Evolutionary conservation across 306 rosid species (phyloP), one percentile per base, ranked within the genome.

Genomic region (Canavalia gladiata): DNA sequence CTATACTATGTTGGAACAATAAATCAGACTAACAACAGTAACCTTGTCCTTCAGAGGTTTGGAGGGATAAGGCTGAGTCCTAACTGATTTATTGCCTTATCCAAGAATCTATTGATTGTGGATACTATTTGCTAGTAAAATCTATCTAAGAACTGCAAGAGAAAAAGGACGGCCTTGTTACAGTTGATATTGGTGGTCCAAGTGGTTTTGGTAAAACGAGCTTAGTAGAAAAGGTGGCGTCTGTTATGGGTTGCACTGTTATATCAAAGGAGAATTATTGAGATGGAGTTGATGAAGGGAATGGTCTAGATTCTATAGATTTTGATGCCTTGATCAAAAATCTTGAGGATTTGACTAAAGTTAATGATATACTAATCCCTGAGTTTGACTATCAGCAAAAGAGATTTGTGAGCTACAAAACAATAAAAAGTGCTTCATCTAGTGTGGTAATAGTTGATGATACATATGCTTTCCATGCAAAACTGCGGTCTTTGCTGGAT

Each of bases 371-470:
- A 54, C 54, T 79, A 86, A 86, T 92, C 81, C 99, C 97, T 33
- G 88, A 89, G 75, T 93, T 90, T 86, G 98, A 96, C 85, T 92
- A 92, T 90, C 98, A 90, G 78, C 89, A 90, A 88, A 96, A 93
- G 94, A 93, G 79, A 83, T 80, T 90, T 29, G 82, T 88, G 68
- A 90, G 93, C 50, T 93, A 89, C 77, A 92, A 88, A 86, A 68
- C 87, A 70, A 90, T 93, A 88, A 89, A 87, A 88, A 96, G 94
- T 72, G 82, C 94, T 87, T 89, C 94, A 75, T 89, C 91, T 84
- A 97, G 91, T 83, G 98, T 91, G 98, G 98, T 96, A 72, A 90
- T 96, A 82, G 97, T 96, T 85, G 99, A 96, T 81, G 99, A 98
- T 62, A 90, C 99, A 70, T 93, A 93, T 81, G 98, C 99, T 62